Evolutionary conservation across 768 basidiomycete species (phyloP).

Genomic region (Leccinum ochraceum): DNA sequence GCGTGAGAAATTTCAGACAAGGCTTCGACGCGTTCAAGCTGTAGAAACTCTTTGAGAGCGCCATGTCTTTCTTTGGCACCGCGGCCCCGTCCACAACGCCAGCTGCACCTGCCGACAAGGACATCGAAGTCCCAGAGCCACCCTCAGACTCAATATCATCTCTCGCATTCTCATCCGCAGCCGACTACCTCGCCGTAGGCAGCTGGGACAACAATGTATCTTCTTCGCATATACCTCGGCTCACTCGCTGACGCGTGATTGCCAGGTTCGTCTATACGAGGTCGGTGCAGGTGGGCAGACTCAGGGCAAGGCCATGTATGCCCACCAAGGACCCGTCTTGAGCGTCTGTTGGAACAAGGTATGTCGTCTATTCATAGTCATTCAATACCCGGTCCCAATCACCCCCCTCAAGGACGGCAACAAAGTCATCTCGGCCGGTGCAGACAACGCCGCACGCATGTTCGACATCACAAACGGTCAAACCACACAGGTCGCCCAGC

Average conservation of each 20-base stretch:
- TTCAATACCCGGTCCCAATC: constrained; percentile 8
- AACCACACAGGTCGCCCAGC: constrained; percentile 80
- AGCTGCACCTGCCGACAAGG: constrained; percentile 57
- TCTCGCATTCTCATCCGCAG: constrained; percentile 79
- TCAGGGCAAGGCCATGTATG: constrained; percentile 88
- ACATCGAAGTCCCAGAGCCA: constrained; percentile 78
- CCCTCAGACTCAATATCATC: constrained; percentile 87
- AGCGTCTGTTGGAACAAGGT: constrained; percentile 92
- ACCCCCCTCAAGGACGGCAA: constrained; percentile 66
- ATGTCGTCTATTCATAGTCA: constrained; percentile 5
- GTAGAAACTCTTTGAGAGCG: background rate
- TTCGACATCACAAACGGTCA: constrained; percentile 87
- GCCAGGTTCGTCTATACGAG: constrained; percentile 89
- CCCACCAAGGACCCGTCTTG: constrained; percentile 88
- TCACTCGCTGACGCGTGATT: constrained; percentile 12
- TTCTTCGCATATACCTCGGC: background rate
- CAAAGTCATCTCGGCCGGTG: constrained; percentile 89
- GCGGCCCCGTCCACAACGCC: constrained; percentile 37
- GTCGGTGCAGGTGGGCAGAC: constrained; percentile 78
- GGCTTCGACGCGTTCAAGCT: background rate
- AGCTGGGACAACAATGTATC: constrained; percentile 91
- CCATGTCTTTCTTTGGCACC: constrained; percentile 47
- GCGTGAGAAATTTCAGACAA: constrained; percentile 23
- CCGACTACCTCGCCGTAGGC: constrained; percentile 89
- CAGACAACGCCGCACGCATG: constrained; percentile 94